Conservation (phyloP, 495 filamentous ascomycete species). For the Lasiosphaeriaceae sp. region DNA sequence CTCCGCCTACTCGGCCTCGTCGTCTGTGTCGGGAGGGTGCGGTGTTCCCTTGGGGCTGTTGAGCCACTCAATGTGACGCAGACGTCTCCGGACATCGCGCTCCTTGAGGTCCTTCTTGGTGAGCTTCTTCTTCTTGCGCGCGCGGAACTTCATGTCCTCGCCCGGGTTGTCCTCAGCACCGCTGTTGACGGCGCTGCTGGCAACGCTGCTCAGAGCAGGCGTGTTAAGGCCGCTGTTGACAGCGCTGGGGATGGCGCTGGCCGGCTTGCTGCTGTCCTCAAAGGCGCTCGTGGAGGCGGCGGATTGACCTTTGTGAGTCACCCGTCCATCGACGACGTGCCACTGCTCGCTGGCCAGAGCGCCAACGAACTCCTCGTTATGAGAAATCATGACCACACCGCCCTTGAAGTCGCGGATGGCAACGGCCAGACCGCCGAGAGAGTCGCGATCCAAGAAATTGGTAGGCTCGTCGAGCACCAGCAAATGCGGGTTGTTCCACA, state of each 20-base stretch:
- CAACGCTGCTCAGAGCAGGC: conserved; percentile 31
- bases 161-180: conserved; percentile 45
- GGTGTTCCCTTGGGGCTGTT: conserved; percentile 76
- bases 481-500: conserved; percentile 99
- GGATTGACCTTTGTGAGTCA: conserved; percentile 75
- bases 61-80: conserved; percentile 95
- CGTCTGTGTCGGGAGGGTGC: conserved; percentile 72
- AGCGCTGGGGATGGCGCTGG: conserved; percentile 56
- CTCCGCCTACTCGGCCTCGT: conserved; percentile 53
- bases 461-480: conserved; percentile 98
- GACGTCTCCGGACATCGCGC: conserved; percentile 74
- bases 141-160: conserved; percentile 79
- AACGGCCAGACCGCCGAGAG: conserved; percentile 88
- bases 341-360: conserved; percentile 92
- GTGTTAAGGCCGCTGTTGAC: conserved; percentile 44
- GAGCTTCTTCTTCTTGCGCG: conserved; percentile 96
- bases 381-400: conserved; percentile 97
- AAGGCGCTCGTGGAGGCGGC: conserved; percentile 76
- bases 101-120: conserved; percentile 95
- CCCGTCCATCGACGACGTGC: conserved; percentile 82
- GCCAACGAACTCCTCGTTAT: conserved; percentile 98
- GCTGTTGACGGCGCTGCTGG: conserved; percentile 64
- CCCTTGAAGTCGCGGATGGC: conserved; percentile 97
- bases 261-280: conserved; percentile 68
- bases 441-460: conserved; percentile 98